Evolutionary conservation across 148 eudicot genomes (phyloP), one percentile per base, ranked within the genome.

Genomic region (Arctostaphylos glauca): DNA sequence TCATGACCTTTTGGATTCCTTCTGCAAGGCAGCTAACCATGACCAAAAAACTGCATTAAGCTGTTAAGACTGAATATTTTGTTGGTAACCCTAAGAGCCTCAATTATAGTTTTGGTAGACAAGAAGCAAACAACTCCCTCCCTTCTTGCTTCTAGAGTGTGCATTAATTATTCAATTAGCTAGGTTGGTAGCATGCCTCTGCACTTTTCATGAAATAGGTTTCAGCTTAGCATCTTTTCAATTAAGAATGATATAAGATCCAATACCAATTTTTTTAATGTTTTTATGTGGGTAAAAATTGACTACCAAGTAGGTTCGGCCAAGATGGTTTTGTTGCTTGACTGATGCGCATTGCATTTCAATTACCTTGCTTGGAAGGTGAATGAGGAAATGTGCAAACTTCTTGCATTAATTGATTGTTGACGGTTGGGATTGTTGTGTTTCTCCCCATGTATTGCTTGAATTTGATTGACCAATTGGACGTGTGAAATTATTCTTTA

Each of bases 21-120:
- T 15, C 71, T 66, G 71, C 71, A 25, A 31, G 67, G 71, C 71
- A 66, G 25, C 71, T 66, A 66, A 66, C 18, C 71, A 13, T 66
- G 7, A 25, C 5, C 6, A 25, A 25, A 66, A 66, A 10, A 66
- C 16, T 66, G 71, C 25, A 66, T 10, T 12, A 31, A 13, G 18
- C 25, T n/a, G 8, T 19, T 66, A 4, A 25, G 38, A 25, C 38
- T 31, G 31, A 2, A 12, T 4, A 0, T 25, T 25, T 25, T 66
- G 25, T 31, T 3, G 14, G 43, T 41, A 10, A 43, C 25, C 15
- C 18, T 25, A 15, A 10, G 56, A 54, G 56, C 12, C 14, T 10
- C 56, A 13, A 54, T 3, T 16, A 12, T 31, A 60, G 71, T 31
- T 66, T 66, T 43, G 23, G 25, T 66, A 66, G 71, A 66, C 16